Conservation (phyloP, 208 protist genomes). For the Blastocrithidia nonstop region DNA sequence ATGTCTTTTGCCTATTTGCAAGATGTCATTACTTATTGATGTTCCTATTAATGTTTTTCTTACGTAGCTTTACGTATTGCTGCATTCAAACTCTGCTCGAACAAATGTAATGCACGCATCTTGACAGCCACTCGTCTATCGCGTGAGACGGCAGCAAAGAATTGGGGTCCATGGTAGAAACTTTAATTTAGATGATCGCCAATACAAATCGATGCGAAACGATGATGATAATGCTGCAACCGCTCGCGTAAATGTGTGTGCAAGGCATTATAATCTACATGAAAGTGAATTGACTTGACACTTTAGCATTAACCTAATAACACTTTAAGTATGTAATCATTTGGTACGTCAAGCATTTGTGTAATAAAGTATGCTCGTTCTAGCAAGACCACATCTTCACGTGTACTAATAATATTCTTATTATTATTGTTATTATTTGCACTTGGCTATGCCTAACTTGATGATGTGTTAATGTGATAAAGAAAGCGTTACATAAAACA, state of each 20-base stretch:
- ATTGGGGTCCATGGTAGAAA: conserved; percentile 46
- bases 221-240: too few relatives aligned
- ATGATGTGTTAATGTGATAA: background rate
- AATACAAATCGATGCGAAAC: too few relatives aligned
- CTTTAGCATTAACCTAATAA: too few relatives aligned
- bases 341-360: conserved; percentile 19
- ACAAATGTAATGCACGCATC: conserved; percentile 12
- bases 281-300: too few relatives aligned
- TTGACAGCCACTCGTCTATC: conserved; percentile 17
- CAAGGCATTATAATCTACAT: too few relatives aligned
- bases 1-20: too few relatives aligned
- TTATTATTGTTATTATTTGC: background rate
- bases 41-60: too few relatives aligned
- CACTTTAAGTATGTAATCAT: conserved; percentile 14
- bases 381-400: conserved; percentile 17
- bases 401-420: background rate
- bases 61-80: too few relatives aligned
- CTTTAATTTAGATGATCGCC: too few relatives aligned
- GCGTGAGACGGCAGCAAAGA: conserved; percentile 62
- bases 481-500: conserved; percentile 17
- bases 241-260: too few relatives aligned
- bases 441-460: too few relatives aligned
- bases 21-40: too few relatives aligned
- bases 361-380: conserved; percentile 58
- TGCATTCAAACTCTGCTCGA: conserved; percentile 25